Evolutionary conservation across 192 early-diverging fungal genomes (phyloP).

Genomic region (Coemansia sp.): DNA sequence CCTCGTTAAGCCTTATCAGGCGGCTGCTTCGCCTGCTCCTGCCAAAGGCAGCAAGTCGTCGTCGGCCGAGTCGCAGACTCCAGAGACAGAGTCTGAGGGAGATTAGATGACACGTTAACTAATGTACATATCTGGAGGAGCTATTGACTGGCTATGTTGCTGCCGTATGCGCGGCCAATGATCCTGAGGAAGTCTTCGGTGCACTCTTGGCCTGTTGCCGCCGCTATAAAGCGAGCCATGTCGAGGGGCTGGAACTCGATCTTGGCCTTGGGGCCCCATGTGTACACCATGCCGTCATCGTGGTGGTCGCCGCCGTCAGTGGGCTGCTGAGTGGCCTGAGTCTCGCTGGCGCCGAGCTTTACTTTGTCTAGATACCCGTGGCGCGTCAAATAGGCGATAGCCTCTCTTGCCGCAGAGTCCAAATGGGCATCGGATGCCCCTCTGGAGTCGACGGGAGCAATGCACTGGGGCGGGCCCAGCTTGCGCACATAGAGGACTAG

Average conservation of each 20-base stretch:
- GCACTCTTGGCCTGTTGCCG: constrained; percentile 39
- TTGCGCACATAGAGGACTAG: constrained; percentile 44
- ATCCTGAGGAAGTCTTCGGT: constrained; percentile 36
- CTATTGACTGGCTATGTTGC: constrained; percentile 14
- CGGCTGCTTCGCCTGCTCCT: not conserved
- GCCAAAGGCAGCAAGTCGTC: not conserved
- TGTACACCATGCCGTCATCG: constrained; percentile 27
- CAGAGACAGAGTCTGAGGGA: not conserved
- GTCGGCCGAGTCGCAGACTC: not conserved
- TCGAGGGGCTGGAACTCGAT: constrained; percentile 40
- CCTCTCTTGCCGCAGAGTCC: constrained; percentile 33
- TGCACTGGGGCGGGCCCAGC: constrained; percentile 38
- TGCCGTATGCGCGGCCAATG: constrained; percentile 44
- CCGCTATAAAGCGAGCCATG: constrained; percentile 49
- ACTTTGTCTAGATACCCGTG: constrained; percentile 39
- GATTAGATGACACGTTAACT: not conserved
- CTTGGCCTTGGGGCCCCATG: constrained; percentile 47
- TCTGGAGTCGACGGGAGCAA: not conserved
- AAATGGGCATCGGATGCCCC: constrained; percentile 26
- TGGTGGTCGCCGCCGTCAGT: constrained; percentile 4
- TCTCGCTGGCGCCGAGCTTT: constrained; percentile 7
- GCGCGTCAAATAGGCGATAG: constrained; percentile 22
- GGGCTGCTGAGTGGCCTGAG: constrained; percentile 35
- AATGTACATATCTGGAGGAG: not conserved
- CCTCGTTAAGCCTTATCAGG: constrained; percentile 58